These are phyloP conservation scores for Citrus reticulata DNA, from an alignment of 345 rosid genomes.

Conservation along the genomic window DNA sequence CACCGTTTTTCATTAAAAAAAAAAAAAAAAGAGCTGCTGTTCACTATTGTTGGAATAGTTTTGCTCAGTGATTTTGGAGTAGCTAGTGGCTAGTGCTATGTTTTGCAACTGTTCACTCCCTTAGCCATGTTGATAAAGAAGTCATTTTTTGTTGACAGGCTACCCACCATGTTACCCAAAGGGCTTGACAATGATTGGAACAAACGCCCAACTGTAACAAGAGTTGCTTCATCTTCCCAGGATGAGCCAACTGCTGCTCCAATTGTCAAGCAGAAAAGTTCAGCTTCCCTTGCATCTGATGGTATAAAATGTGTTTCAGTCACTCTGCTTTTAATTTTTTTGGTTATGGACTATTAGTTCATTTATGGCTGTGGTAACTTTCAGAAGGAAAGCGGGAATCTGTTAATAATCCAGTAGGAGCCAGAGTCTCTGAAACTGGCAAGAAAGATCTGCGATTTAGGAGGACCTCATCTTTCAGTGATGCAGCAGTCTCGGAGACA, in stretches of 20 bases:
- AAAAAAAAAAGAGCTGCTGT: neutral
- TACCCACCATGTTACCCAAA: conserved; percentile 30
- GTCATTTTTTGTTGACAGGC: conserved; percentile 19
- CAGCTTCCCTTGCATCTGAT: conserved; percentile 31
- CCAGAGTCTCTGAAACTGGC: conserved; percentile 20
- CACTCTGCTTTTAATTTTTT: neutral
- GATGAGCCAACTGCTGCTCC: conserved; percentile 44
- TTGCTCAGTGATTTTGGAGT: neutral
- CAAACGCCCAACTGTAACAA: conserved; percentile 38
- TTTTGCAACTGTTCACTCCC: neutral
- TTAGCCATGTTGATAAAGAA: neutral
- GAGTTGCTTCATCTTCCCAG: conserved; percentile 44
- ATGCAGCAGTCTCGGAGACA: conserved; percentile 50
- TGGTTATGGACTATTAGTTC: neutral
- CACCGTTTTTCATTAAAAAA: neutral
- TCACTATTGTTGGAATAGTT: neutral
- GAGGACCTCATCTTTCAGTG: conserved; percentile 43
- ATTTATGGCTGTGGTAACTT: neutral
- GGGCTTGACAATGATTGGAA: conserved; percentile 39
- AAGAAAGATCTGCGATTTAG: conserved; percentile 47
- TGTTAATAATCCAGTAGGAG: conserved; percentile 16
- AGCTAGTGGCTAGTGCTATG: neutral
- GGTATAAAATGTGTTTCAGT: conserved; percentile 27
- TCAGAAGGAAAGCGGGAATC: conserved; percentile 32
- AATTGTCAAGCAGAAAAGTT: conserved; percentile 31